Evolutionary conservation across 78 protist species (phyloP).

Genomic region (Polysphondylium violaceum): DNA sequence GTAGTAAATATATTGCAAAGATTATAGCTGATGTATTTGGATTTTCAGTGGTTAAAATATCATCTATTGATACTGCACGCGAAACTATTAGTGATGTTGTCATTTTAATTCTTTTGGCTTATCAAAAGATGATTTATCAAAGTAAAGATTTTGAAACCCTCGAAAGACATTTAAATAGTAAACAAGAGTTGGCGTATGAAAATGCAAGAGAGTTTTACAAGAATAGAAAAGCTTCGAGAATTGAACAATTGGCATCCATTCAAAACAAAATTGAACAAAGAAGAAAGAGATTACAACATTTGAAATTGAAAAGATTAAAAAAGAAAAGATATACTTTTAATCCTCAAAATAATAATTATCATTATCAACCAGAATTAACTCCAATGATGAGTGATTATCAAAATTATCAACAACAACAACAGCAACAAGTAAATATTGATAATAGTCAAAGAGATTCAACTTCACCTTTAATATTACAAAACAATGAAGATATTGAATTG

Average conservation of each 20-base stretch:
- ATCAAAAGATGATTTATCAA: constrained; percentile 45
- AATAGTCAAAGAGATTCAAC: not conserved
- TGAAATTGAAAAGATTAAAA: constrained; percentile 20
- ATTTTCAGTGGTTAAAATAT: constrained; percentile 3
- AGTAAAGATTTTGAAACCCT: constrained; percentile 18
- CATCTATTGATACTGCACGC: not conserved
- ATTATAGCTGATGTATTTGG: constrained; percentile 35
- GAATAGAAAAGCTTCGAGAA: constrained; percentile 11
- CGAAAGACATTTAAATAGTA: constrained; percentile 15
- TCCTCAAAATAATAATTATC: not conserved
- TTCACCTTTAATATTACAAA: constrained; percentile 1
- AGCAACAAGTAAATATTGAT: not conserved
- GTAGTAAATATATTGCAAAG: too few species aligned
- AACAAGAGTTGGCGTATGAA: constrained; percentile 32
- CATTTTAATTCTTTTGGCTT: constrained; percentile 42
- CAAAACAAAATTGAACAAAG: constrained; percentile 49
- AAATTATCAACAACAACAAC: too few species aligned
- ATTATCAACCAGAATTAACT: not conserved
- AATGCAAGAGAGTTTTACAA: constrained; percentile 69
- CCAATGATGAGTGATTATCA: not conserved
- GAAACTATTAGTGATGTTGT: constrained; percentile 66
- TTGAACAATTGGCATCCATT: constrained; percentile 28
- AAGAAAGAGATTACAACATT: constrained; percentile 30
- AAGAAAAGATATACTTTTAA: constrained; percentile 7
- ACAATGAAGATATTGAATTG: constrained; percentile 12